Base-by-base conservation (phyloP, 2,329 filamentous ascomycete species). In the Dactylellina cionopaga region DNA sequence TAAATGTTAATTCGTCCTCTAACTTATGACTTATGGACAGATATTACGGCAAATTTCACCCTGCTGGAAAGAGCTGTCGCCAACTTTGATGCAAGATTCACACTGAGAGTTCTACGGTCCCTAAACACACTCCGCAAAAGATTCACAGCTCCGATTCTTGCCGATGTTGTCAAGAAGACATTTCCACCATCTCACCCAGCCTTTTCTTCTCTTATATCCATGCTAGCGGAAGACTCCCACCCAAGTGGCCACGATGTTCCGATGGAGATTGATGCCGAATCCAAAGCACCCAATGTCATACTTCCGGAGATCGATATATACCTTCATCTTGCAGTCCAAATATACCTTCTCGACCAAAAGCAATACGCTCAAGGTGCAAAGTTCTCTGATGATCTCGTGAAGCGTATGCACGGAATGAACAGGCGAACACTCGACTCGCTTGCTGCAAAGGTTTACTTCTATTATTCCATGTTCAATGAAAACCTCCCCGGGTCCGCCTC, bases 111-210 rank as follows among this genome's bases (percentile, higher is more conserved):
- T 74, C 87, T 99, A 75, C 90, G 95, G 78, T 96, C 93, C 77
- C 96, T 98, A 83, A 96, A 95, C 39, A 93, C 92, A 62, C 89
- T 98, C 80, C 92, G 95, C 80, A 98, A 98, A 85, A 88, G 92
- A 76, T 86, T 96, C 76, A 91, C 89, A 11, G 87, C 91, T 68
- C 91, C 94, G 77, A 89, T 96, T 76, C 85, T 97, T 76, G 87
- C 89, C 54, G 88, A 91, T 81, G 90, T 90, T 78, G 90, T 96
- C 78, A 87, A 88, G 77, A 89, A 96, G 78, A 92, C 90, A 41
- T 96, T 92, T 81, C 85, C 89, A 62, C 81, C 86, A 62, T 89
- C 89, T 37, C 89, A 87, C 76, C 82, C 85, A 74, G 87, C 87
- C 55, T 89, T 89, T 54, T 88, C 89, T 79, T 86, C 87, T 77